A percentile compares a stretch with the other conserved stretches of the same genome.
phyloP scores from a whole-genome alignment of 768 basidiomycete species.

The Phylloporus arenicola region DNA sequence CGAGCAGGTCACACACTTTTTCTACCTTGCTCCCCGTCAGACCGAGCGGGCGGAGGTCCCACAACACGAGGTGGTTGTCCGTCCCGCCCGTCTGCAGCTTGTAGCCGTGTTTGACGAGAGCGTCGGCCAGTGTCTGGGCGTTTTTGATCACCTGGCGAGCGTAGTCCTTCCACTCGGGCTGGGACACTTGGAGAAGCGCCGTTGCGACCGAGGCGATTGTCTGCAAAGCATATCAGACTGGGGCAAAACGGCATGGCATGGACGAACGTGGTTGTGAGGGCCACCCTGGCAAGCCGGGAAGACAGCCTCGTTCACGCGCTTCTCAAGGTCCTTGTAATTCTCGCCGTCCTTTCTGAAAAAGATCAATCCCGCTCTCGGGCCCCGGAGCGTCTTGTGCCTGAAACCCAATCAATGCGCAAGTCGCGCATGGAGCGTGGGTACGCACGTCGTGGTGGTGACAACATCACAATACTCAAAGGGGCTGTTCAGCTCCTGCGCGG shows the following conservation, averaged over 20 bases:
- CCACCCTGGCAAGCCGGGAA: slow-evolving; percentile 99
- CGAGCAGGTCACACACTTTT: slow-evolving; percentile 95
- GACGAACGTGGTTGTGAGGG: slow-evolving; percentile 90
- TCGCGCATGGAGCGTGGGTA: slow-evolving; percentile 1
- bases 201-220: slow-evolving; percentile 96
- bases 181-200: slow-evolving; percentile 82
- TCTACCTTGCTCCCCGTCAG: slow-evolving; percentile 98
- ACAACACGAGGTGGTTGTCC: slow-evolving; percentile 96
- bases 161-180: slow-evolving; percentile 86
- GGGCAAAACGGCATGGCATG: background rate
- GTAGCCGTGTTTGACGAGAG: slow-evolving; percentile 78
- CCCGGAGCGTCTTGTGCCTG: slow-evolving; percentile 97
- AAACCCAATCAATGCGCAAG: background rate
- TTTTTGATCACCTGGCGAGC: slow-evolving; percentile 94
- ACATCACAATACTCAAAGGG: slow-evolving; percentile 97
- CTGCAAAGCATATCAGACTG: slow-evolving; percentile 31
- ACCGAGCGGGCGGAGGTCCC: slow-evolving; percentile 93
- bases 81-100: slow-evolving; percentile 95
- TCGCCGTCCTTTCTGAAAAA: slow-evolving; percentile 96
- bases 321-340: slow-evolving; percentile 81
- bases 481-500: slow-evolving; percentile 82
- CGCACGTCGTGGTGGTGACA: slow-evolving; percentile 94
- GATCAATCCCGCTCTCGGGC: slow-evolving; percentile 94
- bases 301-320: slow-evolving; percentile 95
- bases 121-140: slow-evolving; percentile 67